Conservation (phyloP, 495 filamentous ascomycete genomes). For the Penicillium robsamsonii region DNA sequence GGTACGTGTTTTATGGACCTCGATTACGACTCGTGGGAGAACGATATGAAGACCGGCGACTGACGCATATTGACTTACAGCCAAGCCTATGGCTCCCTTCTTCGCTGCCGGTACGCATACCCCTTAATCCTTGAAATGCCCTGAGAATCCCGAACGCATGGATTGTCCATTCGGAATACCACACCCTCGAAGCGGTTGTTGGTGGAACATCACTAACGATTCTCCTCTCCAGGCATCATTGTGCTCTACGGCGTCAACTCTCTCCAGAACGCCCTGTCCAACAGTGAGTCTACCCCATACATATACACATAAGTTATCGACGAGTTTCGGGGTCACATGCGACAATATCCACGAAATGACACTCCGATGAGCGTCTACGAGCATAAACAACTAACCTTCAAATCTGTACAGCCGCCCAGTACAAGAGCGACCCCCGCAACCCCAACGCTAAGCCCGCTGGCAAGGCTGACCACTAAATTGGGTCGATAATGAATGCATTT, state of each 20-base stretch:
- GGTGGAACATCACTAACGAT: slow-evolving; percentile 29
- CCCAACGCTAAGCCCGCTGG: slow-evolving; percentile 56
- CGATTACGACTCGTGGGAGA: background rate
- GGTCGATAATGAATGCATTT: slow-evolving; percentile 16
- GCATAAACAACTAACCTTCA: slow-evolving; percentile 23
- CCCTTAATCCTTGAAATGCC: slow-evolving; percentile 1
- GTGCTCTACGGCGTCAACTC: slow-evolving; percentile 87
- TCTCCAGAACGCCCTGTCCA: slow-evolving; percentile 63
- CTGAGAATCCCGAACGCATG: background rate
- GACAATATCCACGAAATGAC: background rate
- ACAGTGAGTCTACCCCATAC: slow-evolving; percentile 58
- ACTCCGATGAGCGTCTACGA: slow-evolving; percentile 8
- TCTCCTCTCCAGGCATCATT: slow-evolving; percentile 59
- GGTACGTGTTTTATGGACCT: slow-evolving; percentile 58
- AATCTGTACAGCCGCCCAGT: slow-evolving; percentile 69
- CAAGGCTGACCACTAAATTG: slow-evolving; percentile 46
- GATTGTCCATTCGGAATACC: background rate
- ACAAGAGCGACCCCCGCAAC: slow-evolving; percentile 95
- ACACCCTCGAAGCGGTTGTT: background rate
- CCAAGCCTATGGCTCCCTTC: slow-evolving; percentile 86
- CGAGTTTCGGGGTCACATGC: background rate
- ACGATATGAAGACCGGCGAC: slow-evolving; percentile 15
- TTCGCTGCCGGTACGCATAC: slow-evolving; percentile 80
- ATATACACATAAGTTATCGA: background rate
- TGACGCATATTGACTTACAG: slow-evolving; percentile 52